Base-by-base conservation (phyloP, 139 green algal genomes). In the Chlorella vulgaris region DNA sequence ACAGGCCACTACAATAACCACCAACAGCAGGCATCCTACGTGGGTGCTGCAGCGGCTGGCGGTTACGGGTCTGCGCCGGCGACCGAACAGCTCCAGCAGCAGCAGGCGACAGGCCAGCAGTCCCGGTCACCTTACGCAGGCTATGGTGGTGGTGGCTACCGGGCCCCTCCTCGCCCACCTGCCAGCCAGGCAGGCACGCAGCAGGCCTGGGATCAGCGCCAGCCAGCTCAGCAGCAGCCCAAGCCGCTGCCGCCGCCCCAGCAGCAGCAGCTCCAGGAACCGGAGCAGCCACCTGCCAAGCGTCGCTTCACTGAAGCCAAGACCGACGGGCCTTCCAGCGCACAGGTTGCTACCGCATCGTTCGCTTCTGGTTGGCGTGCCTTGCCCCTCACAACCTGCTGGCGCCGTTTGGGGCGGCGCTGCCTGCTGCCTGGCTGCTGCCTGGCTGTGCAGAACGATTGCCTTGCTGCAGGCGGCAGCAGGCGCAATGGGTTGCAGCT, bases 251-350 rank as follows among this genome's bases (percentile, higher is more conserved):
- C n/a, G n/a, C 65, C n/a, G n/a, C n/a, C n/a, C n/a, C n/a, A n/a
- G n/a, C n/a, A n/a, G n/a, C n/a, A n/a, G n/a, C n/a, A n/a, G n/a
- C n/a, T n/a, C n/a, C n/a, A n/a, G n/a, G n/a, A n/a, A n/a, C n/a
- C n/a, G n/a, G n/a, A n/a, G 69, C 43, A 36, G 69, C 69, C 69
- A 10, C 69, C 69, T 5, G 6, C 47, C 43, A 77, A 77, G 69
- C 69, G 69, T 21, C 69, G 69, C 6, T 77, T 77, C n/a, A 77
- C 69, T 0, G 69, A 77, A 31, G 47, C 42, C 29, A 42, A 42
- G 31, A 31, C 47, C 0, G 31, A n/a, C 29, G 69, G n/a, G n/a
- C n/a, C n/a, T 0, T 19, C 21, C 29, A 43, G n/a, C n/a, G 29
- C 24, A 19, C 69, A 77, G 69, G 69, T 77, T 62, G 31, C 29